Percentiles rank a stretch among this genome's conserved stretches.
phyloP scores from a whole-genome alignment of 1,284 basidiomycete species.

The Malassezia japonica region DNA sequence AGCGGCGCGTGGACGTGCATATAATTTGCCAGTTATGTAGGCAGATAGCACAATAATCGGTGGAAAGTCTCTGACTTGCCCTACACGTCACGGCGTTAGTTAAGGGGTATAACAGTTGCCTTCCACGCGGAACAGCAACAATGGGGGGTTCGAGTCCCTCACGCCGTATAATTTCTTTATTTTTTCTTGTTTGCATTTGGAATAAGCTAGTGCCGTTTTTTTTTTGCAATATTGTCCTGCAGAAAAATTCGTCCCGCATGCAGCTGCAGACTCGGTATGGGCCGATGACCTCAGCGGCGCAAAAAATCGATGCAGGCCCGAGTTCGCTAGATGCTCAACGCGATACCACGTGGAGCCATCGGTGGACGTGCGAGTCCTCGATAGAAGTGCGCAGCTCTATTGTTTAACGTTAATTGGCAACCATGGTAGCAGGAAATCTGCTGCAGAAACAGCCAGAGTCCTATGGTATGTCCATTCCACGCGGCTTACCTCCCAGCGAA shows the following conservation, averaged over 20 bases:
- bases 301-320: no score
- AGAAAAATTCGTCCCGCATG: no score
- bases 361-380: no score
- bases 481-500: slow-evolving; percentile 19
- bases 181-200: no score
- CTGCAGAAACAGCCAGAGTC: slow-evolving; percentile 9
- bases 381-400: no score
- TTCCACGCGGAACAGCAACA: slow-evolving; percentile 18
- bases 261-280: no score
- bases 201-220: no score
- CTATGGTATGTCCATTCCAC: slow-evolving; percentile 3
- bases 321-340: slow-evolving; percentile 1
- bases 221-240: not conserved
- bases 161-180: slow-evolving; percentile 17
- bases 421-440: not conserved
- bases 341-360: not conserved
- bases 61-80: not conserved
- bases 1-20: not conserved
- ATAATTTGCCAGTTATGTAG: no score
- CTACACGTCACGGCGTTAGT: slow-evolving; percentile 18
- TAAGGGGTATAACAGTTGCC: slow-evolving; percentile 23
- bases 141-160: slow-evolving; percentile 22
- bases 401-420: no score
- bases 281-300: no score
- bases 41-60: no score